phyloP scores from a whole-genome alignment of 2,329 filamentous ascomycete species.

The Trichophyton rubrum region DNA sequence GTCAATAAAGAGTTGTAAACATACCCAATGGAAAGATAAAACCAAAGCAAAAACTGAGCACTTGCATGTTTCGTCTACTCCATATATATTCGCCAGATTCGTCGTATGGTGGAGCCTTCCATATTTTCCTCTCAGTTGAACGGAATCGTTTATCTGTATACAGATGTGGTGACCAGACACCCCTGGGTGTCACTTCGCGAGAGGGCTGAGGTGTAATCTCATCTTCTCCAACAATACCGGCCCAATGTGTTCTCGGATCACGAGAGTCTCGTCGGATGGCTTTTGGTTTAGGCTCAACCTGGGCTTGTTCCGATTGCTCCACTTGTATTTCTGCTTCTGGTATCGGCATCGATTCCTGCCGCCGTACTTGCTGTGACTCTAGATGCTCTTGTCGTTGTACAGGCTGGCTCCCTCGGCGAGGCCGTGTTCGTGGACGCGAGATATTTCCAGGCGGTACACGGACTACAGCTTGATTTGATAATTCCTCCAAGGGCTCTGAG shows the following conservation, averaged over 20 bases:
- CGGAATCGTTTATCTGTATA: conserved; percentile 49
- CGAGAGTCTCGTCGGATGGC: background rate
- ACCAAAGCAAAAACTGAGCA: conserved; percentile 61
- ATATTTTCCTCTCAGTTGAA: conserved; percentile 45
- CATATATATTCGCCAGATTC: conserved; percentile 51
- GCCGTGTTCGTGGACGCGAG: conserved; percentile 20
- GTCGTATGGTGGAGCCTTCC: conserved; percentile 60
- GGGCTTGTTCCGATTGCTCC: background rate
- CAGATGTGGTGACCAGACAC: conserved; percentile 60
- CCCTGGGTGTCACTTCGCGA: conserved; percentile 40
- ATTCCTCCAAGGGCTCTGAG: conserved; percentile 20
- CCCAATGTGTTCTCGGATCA: conserved; percentile 36
- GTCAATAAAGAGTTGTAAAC: conserved; percentile 16
- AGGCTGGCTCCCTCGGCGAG: conserved; percentile 14
- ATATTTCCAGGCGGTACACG: conserved; percentile 20
- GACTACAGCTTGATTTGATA: conserved; percentile 19
- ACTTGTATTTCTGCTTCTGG: background rate
- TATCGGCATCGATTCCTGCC: background rate
- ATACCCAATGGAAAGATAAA: conserved; percentile 64
- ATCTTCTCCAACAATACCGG: conserved; percentile 10
- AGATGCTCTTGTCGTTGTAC: background rate
- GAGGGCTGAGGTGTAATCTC: conserved; percentile 17
- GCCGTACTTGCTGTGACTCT: background rate
- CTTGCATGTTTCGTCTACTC: conserved; percentile 59
- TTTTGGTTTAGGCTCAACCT: conserved; percentile 9